Conservation (phyloP, 768 basidiomycete genomes). For the Hortiboletus campestris region DNA sequence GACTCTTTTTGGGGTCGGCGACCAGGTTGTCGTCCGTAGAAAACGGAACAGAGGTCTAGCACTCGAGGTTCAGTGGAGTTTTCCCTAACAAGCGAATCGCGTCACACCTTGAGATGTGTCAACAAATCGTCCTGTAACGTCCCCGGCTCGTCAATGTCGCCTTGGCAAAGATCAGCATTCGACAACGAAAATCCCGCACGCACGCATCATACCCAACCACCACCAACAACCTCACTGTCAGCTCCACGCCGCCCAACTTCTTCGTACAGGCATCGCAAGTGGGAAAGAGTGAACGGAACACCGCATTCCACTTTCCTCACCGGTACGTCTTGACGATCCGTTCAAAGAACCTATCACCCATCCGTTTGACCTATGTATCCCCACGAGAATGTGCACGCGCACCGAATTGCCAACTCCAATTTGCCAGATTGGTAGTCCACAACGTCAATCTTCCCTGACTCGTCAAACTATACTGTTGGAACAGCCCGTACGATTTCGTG, state of each 20-base stretch:
- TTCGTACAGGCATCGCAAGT: no score
- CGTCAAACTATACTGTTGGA: conserved; percentile 69
- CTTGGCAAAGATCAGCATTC: conserved; percentile 8
- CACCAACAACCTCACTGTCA: conserved; percentile 70
- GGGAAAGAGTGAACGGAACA: conserved; percentile 71
- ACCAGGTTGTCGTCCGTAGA: conserved; percentile 51
- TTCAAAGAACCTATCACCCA: conserved; percentile 74
- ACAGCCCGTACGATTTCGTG: conserved; percentile 90
- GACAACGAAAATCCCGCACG: not conserved
- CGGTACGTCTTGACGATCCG: conserved; percentile 87
- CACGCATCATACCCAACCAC: conserved; percentile 75
- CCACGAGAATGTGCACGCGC: not conserved
- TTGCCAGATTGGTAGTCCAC: conserved; percentile 76
- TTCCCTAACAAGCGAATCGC: not conserved
- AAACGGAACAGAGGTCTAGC: conserved; percentile 69
- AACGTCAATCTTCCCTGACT: conserved; percentile 77
- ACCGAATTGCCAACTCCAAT: conserved; percentile 88
- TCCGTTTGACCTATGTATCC: not conserved
- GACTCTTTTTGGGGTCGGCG: conserved; percentile 64
- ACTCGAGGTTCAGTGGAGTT: not conserved
- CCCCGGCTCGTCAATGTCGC: conserved; percentile 45
- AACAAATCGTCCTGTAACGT: conserved; percentile 67
- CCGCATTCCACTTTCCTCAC: conserved; percentile 74
- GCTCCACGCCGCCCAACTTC: conserved; percentile 76
- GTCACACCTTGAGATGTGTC: conserved; percentile 63